These are phyloP conservation scores for Cladorrhinum samala DNA, from an alignment of 495 filamentous ascomycete genomes.

Conservation along the genomic window DNA sequence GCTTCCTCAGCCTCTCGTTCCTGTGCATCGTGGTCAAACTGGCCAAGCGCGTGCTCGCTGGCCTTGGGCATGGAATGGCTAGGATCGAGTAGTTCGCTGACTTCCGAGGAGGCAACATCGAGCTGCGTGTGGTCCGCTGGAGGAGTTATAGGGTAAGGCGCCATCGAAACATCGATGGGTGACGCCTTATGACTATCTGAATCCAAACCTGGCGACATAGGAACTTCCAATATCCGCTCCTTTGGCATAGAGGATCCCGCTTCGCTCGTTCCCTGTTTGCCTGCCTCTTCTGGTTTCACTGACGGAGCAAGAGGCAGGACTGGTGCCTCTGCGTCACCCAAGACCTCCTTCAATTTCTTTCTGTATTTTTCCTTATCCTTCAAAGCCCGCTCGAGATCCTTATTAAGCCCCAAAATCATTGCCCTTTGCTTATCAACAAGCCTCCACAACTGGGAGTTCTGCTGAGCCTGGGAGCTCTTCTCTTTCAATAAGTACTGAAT, in stretches of 20 bases:
- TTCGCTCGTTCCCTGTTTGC: conserved; percentile 3
- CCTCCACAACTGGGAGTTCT: conserved; percentile 91
- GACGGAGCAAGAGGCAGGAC: conserved; percentile 14
- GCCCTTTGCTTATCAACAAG: conserved; percentile 93
- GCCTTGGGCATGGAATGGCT: conserved; percentile 49
- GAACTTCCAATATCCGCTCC: conserved; percentile 31
- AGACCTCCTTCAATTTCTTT: conserved; percentile 76
- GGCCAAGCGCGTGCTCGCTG: conserved; percentile 45
- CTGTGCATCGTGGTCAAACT: conserved; percentile 47
- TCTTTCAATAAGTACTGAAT: conserved; percentile 86
- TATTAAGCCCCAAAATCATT: conserved; percentile 89
- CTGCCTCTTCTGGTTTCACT: conserved; percentile 4
- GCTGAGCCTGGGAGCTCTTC: conserved; percentile 78
- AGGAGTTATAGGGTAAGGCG: conserved; percentile 53
- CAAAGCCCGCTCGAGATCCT: conserved; percentile 83
- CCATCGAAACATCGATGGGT: conserved; percentile 46
- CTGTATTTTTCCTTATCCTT: conserved; percentile 95
- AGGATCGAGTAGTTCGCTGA: conserved; percentile 42
- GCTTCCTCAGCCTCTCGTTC: conserved; percentile 38
- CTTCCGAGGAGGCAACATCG: conserved; percentile 25
- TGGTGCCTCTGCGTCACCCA: conserved; percentile 28
- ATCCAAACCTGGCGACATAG: conserved; percentile 39
- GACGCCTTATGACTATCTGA: conserved; percentile 41
- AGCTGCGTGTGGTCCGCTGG: conserved; percentile 33
- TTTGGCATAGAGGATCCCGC: conserved; percentile 15